A percentile compares a stretch with the other conserved stretches of the same genome.
Evolutionary conservation across 2,329 filamentous ascomycete species (phyloP).

Genomic region (Lasiodiplodia hormozganensis): DNA sequence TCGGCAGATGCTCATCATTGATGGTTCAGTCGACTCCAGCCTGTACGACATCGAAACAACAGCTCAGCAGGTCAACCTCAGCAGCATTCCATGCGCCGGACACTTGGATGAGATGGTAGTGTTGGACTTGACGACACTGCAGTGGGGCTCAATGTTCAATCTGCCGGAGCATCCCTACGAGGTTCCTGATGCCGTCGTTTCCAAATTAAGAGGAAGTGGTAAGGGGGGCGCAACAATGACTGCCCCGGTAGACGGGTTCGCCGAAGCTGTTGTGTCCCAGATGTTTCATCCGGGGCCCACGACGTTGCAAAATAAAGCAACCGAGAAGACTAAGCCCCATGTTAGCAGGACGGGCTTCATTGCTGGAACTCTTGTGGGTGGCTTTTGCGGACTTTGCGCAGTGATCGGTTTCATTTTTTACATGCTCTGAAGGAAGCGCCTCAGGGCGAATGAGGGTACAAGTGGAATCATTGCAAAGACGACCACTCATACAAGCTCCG

Average conservation of each 20-base stretch:
- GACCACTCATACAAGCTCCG: too few relatives aligned
- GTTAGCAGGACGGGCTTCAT: too few relatives aligned
- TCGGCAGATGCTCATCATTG: slow-evolving; percentile 52
- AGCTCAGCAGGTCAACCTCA: background rate
- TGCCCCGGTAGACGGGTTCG: slow-evolving; percentile 15
- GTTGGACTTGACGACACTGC: slow-evolving; percentile 32
- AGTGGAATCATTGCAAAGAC: too few relatives aligned
- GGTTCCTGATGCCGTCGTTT: background rate
- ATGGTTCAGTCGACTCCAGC: slow-evolving; percentile 38
- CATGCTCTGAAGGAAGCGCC: too few relatives aligned
- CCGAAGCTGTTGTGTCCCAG: background rate
- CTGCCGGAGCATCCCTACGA: background rate
- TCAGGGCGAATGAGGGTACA: too few relatives aligned
- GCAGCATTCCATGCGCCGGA: slow-evolving; percentile 22
- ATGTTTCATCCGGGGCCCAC: slow-evolving; percentile 1
- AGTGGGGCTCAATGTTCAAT: slow-evolving; percentile 31
- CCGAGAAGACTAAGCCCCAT: too few relatives aligned
- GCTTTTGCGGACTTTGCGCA: too few relatives aligned
- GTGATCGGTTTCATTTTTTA: too few relatives aligned
- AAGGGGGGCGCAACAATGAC: slow-evolving; percentile 20
- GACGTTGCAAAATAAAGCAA: too few relatives aligned
- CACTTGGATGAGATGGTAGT: slow-evolving; percentile 34
- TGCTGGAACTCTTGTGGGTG: too few relatives aligned
- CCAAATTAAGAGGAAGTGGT: slow-evolving; percentile 5
- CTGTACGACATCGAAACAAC: slow-evolving; percentile 23